These are phyloP conservation scores for Suillus subaureus DNA, from an alignment of 768 basidiomycete species.

Conservation along the genomic window DNA sequence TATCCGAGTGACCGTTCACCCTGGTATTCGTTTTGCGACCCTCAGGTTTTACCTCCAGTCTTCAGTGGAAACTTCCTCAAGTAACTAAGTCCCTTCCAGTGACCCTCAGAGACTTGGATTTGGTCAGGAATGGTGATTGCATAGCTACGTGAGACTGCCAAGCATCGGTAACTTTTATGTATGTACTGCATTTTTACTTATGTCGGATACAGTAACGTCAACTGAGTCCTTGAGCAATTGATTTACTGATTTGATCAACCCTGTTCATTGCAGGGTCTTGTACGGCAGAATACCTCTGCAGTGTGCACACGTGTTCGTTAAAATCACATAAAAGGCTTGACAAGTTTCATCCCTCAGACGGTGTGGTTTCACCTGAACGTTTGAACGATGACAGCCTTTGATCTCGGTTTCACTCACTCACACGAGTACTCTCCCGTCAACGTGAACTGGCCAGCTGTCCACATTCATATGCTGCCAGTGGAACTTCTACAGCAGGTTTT, in stretches of 20 bases:
- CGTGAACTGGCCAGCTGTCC: neutral
- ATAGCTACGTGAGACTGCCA: too few relatives aligned
- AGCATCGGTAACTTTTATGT: too few relatives aligned
- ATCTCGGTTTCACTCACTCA: neutral
- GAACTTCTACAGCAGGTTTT: conserved; percentile 1
- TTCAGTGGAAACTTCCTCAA: too few relatives aligned
- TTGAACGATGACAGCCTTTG: neutral
- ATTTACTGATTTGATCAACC: neutral
- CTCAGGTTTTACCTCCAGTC: too few relatives aligned
- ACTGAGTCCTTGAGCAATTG: neutral
- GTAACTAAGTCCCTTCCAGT: too few relatives aligned
- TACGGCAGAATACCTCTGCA: neutral
- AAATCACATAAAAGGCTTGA: neutral
- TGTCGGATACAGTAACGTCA: neutral
- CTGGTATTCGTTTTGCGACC: too few relatives aligned
- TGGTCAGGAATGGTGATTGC: too few relatives aligned
- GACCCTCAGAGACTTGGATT: too few relatives aligned
- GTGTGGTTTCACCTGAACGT: neutral
- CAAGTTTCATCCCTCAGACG: neutral
- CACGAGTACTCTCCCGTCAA: neutral
- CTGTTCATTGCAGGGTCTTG: neutral
- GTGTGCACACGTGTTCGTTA: neutral
- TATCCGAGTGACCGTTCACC: too few relatives aligned
- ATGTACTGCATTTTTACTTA: neutral
- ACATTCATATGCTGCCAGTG: neutral